These are phyloP conservation scores for Phytophthora pinifolia DNA, from an alignment of 352 stramenopile genomes.

Conservation along the genomic window DNA sequence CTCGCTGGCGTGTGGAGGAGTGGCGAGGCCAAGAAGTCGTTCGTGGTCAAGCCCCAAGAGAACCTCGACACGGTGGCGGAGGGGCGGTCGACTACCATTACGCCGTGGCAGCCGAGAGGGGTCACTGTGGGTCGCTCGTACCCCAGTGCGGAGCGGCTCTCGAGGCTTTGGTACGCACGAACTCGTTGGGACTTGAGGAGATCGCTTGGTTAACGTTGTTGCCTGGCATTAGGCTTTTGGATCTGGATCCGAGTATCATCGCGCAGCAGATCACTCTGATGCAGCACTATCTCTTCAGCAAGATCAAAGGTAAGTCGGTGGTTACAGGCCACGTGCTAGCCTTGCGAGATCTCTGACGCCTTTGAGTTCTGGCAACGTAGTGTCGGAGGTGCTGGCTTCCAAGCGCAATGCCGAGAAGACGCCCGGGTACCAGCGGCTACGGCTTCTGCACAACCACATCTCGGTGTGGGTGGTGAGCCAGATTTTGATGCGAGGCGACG, in stretches of 20 bases:
- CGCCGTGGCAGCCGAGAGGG: slow-evolving; percentile 53
- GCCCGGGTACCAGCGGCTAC: slow-evolving; percentile 79
- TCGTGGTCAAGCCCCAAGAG: slow-evolving; percentile 57
- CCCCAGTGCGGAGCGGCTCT: slow-evolving; percentile 27
- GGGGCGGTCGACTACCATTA: slow-evolving; percentile 43
- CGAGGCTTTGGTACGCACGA: slow-evolving; percentile 58
- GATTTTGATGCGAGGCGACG: slow-evolving; percentile 72
- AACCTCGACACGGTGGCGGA: slow-evolving; percentile 29
- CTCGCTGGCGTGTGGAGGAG: slow-evolving; percentile 73
- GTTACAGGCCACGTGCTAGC: no score
- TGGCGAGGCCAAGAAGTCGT: slow-evolving; percentile 57
- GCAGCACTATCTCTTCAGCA: slow-evolving; percentile 88
- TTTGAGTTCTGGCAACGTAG: no score
- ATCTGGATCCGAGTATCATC: slow-evolving; percentile 76
- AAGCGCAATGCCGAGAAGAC: slow-evolving; percentile 81
- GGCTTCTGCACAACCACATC: slow-evolving; percentile 84
- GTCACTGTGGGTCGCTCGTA: slow-evolving; percentile 40
- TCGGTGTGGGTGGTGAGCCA: slow-evolving; percentile 86
- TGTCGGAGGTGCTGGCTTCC: slow-evolving; percentile 74
- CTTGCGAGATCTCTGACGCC: no score
- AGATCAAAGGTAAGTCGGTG: no score
- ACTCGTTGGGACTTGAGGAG: not conserved
- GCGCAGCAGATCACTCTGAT: slow-evolving; percentile 86
- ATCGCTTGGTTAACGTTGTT: not conserved
- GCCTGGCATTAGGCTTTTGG: slow-evolving; percentile 53